Percentiles rank a stretch among this genome's conserved stretches.
These are phyloP conservation scores for Acanthamoeba castellanii DNA, from an alignment of 208 protist species.

Conservation along the genomic window DNA sequence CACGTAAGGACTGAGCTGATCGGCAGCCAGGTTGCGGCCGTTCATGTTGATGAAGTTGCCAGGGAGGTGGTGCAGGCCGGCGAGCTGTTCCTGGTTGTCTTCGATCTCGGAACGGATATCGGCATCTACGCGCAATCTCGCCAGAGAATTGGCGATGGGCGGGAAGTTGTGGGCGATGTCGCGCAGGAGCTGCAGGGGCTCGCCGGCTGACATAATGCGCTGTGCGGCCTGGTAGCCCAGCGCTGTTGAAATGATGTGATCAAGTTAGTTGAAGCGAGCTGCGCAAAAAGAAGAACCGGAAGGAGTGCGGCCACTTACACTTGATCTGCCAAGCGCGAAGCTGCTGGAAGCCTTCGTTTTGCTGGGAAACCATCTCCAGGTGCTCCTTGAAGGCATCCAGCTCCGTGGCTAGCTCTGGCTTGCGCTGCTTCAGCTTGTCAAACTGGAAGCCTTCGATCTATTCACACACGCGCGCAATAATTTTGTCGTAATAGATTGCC, in stretches of 20 bases:
- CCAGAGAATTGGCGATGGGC: slow-evolving; percentile 87
- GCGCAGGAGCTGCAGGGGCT: slow-evolving; percentile 89
- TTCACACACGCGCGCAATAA: slow-evolving; percentile 1
- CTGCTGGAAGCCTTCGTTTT: slow-evolving; percentile 74
- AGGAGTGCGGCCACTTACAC: background rate
- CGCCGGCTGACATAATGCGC: slow-evolving; percentile 77
- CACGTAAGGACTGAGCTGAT: background rate
- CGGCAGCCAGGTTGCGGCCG: background rate
- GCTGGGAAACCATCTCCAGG: slow-evolving; percentile 52
- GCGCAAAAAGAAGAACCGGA: background rate
- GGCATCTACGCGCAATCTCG: background rate
- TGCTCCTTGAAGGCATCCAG: slow-evolving; percentile 80
- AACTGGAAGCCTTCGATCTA: slow-evolving; percentile 83
- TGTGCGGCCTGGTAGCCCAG: slow-evolving; percentile 85
- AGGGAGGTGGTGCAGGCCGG: background rate
- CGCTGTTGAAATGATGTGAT: background rate
- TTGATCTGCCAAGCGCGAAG: slow-evolving; percentile 88
- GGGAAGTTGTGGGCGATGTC: slow-evolving; percentile 94
- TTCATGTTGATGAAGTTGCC: background rate
- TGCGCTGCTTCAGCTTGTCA: slow-evolving; percentile 73
- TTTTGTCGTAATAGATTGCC: background rate
- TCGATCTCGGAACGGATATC: background rate
- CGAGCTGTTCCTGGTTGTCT: background rate
- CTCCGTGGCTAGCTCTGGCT: slow-evolving; percentile 79
- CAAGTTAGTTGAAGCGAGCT: background rate